Percentiles rank a stretch among this genome's conserved stretches.
These are phyloP conservation scores for Prunella vulgaris DNA, from an alignment of 257 asterid species.

Conservation along the genomic window DNA sequence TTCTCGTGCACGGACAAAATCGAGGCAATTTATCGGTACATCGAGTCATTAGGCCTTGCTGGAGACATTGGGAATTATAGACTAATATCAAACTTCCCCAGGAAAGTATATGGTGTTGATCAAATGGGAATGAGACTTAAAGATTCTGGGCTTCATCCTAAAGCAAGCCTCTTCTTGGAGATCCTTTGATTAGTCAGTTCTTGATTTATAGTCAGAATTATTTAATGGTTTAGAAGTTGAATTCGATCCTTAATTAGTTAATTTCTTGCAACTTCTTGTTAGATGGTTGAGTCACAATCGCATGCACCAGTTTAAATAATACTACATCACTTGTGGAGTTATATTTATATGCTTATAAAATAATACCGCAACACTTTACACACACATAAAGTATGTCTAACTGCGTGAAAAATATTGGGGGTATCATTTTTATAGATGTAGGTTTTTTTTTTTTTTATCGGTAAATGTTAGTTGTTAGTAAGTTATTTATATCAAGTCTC, in stretches of 20 bases:
- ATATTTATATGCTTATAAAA: no score
- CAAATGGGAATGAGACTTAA: constrained; percentile 52
- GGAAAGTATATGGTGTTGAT: constrained; percentile 63
- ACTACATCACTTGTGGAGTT: no score
- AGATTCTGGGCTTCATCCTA: constrained; percentile 72
- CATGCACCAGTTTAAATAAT: no score
- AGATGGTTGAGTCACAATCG: background rate
- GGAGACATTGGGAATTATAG: constrained; percentile 53
- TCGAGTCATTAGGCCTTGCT: constrained; percentile 50
- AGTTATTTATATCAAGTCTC: no score
- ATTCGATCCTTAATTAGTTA: background rate
- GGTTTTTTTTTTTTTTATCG: no score
- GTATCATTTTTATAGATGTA: no score
- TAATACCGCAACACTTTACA: background rate
- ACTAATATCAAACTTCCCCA: constrained; percentile 73
- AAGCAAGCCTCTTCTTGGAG: constrained; percentile 85
- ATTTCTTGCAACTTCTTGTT: background rate
- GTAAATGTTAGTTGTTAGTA: no score
- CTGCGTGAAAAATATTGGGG: no score
- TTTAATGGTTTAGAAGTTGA: background rate
- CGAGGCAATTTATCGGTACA: constrained; percentile 42
- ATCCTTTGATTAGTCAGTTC: constrained; percentile 31
- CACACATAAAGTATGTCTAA: no score
- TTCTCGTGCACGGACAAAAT: constrained; percentile 62
- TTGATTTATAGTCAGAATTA: background rate